These are phyloP conservation scores for Penicillium decumbens DNA, from an alignment of 2,329 filamentous ascomycete genomes.

Conservation along the genomic window DNA sequence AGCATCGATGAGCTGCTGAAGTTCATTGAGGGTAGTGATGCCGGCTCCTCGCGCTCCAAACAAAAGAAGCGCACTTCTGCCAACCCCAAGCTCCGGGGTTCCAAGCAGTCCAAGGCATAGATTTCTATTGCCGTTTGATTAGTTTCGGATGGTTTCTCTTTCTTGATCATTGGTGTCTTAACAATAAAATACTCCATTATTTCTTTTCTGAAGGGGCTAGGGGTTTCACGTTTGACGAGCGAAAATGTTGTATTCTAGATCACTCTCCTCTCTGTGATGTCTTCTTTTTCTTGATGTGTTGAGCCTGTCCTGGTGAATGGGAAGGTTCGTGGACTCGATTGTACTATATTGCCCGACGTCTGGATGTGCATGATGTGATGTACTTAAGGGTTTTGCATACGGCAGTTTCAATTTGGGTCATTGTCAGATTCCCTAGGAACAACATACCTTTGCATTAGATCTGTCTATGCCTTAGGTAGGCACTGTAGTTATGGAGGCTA, in stretches of 20 bases:
- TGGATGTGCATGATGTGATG: constrained; percentile 25
- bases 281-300: constrained; percentile 18
- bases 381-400: constrained; percentile 16
- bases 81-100: constrained; percentile 44
- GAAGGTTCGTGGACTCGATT: constrained; percentile 31
- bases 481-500: neutral
- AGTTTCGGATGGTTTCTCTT: constrained; percentile 10
- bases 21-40: constrained; percentile 75
- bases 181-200: constrained; percentile 28
- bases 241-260: constrained; percentile 31
- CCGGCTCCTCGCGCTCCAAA: constrained; percentile 38
- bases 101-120: constrained; percentile 39
- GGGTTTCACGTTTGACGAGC: constrained; percentile 28
- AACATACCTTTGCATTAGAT: neutral
- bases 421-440: constrained; percentile 1
- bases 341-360: constrained; percentile 30
- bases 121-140: neutral
- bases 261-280: constrained; percentile 35
- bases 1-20: constrained; percentile 90
- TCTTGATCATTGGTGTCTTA: constrained; percentile 28
- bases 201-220: constrained; percentile 20
- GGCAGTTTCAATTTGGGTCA: constrained; percentile 14
- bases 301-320: constrained; percentile 29
- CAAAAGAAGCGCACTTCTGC: constrained; percentile 44
- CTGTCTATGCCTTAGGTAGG: neutral